Base-by-base conservation (phyloP, 2,329 filamentous ascomycete species). In the Lecanoromycetidae sp. region DNA sequence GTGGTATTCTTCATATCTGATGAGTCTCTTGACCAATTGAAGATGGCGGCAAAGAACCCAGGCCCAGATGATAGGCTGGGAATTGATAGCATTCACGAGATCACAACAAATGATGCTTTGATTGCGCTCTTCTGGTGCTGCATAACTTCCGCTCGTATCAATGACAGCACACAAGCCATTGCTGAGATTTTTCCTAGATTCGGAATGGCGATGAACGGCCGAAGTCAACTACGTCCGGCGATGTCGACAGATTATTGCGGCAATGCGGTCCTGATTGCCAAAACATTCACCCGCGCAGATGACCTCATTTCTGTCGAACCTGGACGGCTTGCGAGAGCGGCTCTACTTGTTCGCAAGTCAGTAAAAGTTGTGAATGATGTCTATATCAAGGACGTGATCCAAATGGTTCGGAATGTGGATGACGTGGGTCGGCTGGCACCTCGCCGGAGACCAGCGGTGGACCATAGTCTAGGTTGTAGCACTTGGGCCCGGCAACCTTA, bases 51-150 rank as follows among this genome's bases (percentile, higher is more conserved):
- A 13, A 29, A 17, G 36, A 19, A 12, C 26, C 36, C 15, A 12
- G n/a, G 12, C 29, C 6, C 5, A 5, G 19, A 25, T 19, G 15
- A n/a, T 13, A 12, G 8, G n/a, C 10, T 4, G 34, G 29, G n/a
- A 30, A 23, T 33, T 22, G 27, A 15, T n/a, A 30, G 47, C 26
- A 20, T n/a, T 1, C 6, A 10, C 53, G 12, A 55, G 46, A 54
- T 60, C 41, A 58, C 59, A 2, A 52, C 52, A 5, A 57, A 63
- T 45, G 63, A 65, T 43, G 58, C 57, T 13, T 46, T 65, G 4
- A 57, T 55, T 36, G 63, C 63, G 10, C 57, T 65, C 20, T 60
- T 56, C 50, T 65, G 62, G 62, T 53, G 63, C 52, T 51, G 57
- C 12, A 43, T 64, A 10, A 55, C 54, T 36, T 47, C 51, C 1